Evolutionary conservation across 371 early-diverging fungal species (phyloP).

Genomic region (Rhizopus sp.): DNA sequence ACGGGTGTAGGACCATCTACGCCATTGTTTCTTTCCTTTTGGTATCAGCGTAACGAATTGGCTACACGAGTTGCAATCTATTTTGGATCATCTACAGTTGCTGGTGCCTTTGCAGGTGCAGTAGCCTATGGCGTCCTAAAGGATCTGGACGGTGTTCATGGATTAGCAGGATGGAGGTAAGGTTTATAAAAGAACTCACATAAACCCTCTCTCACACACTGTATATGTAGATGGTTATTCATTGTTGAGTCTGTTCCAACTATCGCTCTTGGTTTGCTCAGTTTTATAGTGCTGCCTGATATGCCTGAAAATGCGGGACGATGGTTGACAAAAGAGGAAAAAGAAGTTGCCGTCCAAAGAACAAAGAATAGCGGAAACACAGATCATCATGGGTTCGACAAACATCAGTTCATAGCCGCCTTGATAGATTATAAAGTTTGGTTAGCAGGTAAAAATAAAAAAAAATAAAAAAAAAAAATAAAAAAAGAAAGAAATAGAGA

Average conservation of each 20-base stretch:
- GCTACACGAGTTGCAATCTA: conserved; percentile 44
- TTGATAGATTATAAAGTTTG: conserved; percentile 39
- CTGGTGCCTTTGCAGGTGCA: conserved; percentile 53
- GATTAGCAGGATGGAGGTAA: conserved; percentile 43
- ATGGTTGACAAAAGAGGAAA: conserved; percentile 45
- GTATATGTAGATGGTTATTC: conserved; percentile 44
- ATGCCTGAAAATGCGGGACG: conserved; percentile 35
- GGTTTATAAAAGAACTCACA: neutral
- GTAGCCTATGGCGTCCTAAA: conserved; percentile 42
- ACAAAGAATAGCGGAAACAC: conserved; percentile 29
- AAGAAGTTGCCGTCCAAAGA: conserved; percentile 36
- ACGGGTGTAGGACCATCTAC: conserved; percentile 43
- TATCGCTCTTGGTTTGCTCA: conserved; percentile 48
- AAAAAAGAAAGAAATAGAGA: conserved; percentile 1
- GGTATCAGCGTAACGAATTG: conserved; percentile 45
- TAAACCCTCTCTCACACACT: neutral
- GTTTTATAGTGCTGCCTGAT: conserved; percentile 38
- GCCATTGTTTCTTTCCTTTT: conserved; percentile 41
- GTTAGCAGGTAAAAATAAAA: conserved; percentile 36
- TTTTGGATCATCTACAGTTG: conserved; percentile 44
- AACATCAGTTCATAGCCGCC: conserved; percentile 38
- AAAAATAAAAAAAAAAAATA: neutral
- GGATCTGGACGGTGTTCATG: conserved; percentile 33
- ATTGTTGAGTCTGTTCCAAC: conserved; percentile 65
- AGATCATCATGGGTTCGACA: conserved; percentile 34